phyloP scores from a whole-genome alignment of 805 yeast genomes.

The Wickerhamiella allomyrinae region DNA sequence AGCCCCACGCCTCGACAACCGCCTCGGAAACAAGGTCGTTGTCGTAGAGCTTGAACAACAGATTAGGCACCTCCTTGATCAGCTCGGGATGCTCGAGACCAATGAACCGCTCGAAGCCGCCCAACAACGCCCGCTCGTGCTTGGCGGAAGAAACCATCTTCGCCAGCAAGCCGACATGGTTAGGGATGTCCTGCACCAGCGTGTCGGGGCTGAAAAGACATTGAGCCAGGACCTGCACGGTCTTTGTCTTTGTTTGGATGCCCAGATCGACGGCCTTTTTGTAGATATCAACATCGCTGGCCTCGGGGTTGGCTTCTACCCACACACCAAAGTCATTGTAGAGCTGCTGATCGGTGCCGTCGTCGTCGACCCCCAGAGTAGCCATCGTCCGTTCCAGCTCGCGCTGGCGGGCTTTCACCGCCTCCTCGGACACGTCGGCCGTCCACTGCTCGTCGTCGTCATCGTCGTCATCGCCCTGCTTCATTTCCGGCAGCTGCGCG shows the following conservation, averaged over 20 bases:
- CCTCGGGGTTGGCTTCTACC: constrained; percentile 50
- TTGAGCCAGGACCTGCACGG: constrained; percentile 87
- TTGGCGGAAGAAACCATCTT: constrained; percentile 47
- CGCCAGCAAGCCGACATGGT: constrained; percentile 69
- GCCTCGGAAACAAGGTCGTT: constrained; percentile 77
- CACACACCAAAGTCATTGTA: constrained; percentile 82
- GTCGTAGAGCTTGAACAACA: constrained; percentile 68
- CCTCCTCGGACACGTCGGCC: constrained; percentile 92
- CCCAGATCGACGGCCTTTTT: constrained; percentile 75
- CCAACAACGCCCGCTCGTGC: constrained; percentile 78
- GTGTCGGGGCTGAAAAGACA: constrained; percentile 60
- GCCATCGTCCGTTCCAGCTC: constrained; percentile 49
- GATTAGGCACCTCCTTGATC: constrained; percentile 62
- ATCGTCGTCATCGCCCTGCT: constrained; percentile 21
- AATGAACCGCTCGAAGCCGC: constrained; percentile 88
- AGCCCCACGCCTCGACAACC: constrained; percentile 68
- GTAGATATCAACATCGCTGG: constrained; percentile 85
- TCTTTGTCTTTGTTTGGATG: constrained; percentile 53
- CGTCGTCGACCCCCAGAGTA: constrained; percentile 23
- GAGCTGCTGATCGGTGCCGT: constrained; percentile 32
- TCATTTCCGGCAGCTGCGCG: constrained; percentile 47
- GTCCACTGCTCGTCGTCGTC: constrained; percentile 93
- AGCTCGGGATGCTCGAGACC: constrained; percentile 68
- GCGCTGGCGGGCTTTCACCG: constrained; percentile 79
- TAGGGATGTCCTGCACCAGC: constrained; percentile 54